These are phyloP conservation scores for Balansia obtecta DNA, from an alignment of 2,329 filamentous ascomycete genomes.

Conservation along the genomic window DNA sequence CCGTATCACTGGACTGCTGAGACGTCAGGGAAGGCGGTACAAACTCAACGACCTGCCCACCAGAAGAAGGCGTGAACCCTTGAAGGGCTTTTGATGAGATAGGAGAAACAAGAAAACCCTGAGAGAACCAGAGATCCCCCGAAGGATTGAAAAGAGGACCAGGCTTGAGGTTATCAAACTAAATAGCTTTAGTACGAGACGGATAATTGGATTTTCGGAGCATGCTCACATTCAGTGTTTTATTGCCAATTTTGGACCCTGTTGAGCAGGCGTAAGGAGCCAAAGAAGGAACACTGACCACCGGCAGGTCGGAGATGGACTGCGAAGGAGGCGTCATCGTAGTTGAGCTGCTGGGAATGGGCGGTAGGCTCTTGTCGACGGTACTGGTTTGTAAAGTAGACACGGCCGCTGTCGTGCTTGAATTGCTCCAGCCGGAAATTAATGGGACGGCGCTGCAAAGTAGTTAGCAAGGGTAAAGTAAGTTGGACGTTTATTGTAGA, in stretches of 20 bases:
- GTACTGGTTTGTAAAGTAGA: background rate
- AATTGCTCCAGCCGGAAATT: constrained; percentile 18
- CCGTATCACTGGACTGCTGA: constrained; percentile 18
- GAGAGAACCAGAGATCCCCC: constrained; percentile 28
- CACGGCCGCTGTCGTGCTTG: constrained; percentile 11
- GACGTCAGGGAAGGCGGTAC: constrained; percentile 23
- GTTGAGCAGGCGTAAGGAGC: constrained; percentile 15
- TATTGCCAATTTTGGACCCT: constrained; percentile 24
- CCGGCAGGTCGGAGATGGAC: background rate
- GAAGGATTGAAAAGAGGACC: constrained; percentile 28
- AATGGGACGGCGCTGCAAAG: constrained; percentile 9
- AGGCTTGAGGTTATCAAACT: constrained; percentile 25
- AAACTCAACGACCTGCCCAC: constrained; percentile 27
- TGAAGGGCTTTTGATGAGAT: constrained; percentile 19
- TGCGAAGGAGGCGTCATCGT: background rate
- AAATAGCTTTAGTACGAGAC: constrained; percentile 8
- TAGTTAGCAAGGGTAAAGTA: background rate
- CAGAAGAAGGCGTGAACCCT: constrained; percentile 25
- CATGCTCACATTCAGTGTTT: constrained; percentile 24
- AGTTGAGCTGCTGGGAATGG: background rate
- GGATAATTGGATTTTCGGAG: background rate
- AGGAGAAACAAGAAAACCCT: constrained; percentile 27
- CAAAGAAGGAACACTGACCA: constrained; percentile 5
- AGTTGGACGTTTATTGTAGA: constrained; percentile 2
- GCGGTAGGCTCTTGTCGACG: background rate